Conservation (phyloP, 768 basidiomycete species). For the Boletales sp. region DNA sequence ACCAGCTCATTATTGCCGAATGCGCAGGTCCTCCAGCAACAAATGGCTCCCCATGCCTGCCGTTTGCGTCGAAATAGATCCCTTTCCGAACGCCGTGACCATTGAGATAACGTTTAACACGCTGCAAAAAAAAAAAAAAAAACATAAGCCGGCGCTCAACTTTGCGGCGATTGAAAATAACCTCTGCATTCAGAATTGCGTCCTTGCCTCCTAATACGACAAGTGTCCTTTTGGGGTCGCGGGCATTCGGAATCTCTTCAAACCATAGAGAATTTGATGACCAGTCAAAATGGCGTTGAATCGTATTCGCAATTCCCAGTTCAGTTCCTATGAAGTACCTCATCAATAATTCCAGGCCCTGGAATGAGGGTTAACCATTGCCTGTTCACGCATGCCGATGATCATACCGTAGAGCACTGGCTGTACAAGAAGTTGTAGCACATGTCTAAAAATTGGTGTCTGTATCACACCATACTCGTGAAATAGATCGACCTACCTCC, state of each 20-base stretch:
- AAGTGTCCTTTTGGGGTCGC: constrained; percentile 58
- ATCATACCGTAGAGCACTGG: constrained; percentile 53
- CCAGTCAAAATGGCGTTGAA: constrained; percentile 86
- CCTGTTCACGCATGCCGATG: constrained; percentile 1
- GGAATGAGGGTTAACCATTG: constrained; percentile 6
- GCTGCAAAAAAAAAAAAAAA: constrained; percentile 35
- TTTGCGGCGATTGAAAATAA: constrained; percentile 26
- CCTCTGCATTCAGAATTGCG: constrained; percentile 70
- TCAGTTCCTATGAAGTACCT: constrained; percentile 88
- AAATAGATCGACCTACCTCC: constrained; percentile 52
- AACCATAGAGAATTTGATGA: constrained; percentile 84
- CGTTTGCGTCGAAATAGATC: constrained; percentile 59
- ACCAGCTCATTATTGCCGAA: constrained; percentile 60
- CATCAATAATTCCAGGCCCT: constrained; percentile 80
- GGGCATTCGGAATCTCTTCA: constrained; percentile 82
- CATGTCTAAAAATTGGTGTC: constrained; percentile 49
- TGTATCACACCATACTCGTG: background rate
- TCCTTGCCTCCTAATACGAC: constrained; percentile 86
- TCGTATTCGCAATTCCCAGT: constrained; percentile 80
- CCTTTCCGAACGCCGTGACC: constrained; percentile 72
- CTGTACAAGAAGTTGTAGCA: constrained; percentile 90
- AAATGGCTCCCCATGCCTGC: constrained; percentile 62
- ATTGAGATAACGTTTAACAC: constrained; percentile 68
- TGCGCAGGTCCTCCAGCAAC: constrained; percentile 49
- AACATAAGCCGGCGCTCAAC: background rate